Base-by-base conservation (phyloP, 177 flowering plant genomes). In the Vitis hybrid region DNA sequence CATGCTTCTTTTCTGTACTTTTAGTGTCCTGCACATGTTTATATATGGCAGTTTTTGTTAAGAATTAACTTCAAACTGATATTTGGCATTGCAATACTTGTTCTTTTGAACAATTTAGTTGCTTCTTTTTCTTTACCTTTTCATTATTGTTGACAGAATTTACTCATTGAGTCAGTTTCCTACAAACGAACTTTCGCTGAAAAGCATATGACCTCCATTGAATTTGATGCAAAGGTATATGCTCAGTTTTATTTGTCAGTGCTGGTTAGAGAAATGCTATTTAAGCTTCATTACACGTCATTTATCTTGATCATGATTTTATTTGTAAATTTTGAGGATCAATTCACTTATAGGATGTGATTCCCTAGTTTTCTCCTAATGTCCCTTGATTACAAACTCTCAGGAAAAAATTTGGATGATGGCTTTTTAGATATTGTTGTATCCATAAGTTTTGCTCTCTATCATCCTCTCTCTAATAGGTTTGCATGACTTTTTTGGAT, bases 151-250 rank as follows among this genome's bases (percentile, higher is more conserved):
- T 70, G 50, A 55, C 82, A 95, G 99, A 76, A 82, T 72, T 70
- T 85, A 66, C 90, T 96, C n/a, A 68, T 78, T 54, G 91, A 93
- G 52, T 88, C 90, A 73, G 85, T 88, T 76, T 67, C 84, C 55
- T 66, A 73, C 39, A 86, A 81, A 76, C 79, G 84, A 83, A 88
- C 84, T 62, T 82, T 73, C 69, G 85, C 93, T 55, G 92, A 80
- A 78, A 80, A 77, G 60, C 81, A 82, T 72, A 72, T 96, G 88
- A 69, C 82, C 1, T 82, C 77, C 56, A 77, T 96, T 73, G 99
- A 96, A 80, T 76, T 87, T 61, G 98, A 89, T 16, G 80, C 79
- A 14, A 93, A 92, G 99, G 99, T 95, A 80, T n/a, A 66, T 51
- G 57, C 5, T 58, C 3, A 10, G 26, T 63, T 63, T 11, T n/a